Percentiles rank a stretch among this genome's conserved stretches.
These are phyloP conservation scores for Tillandsia leiboldiana DNA, from an alignment of 176 grass and related monocot genomes.

Conservation along the genomic window DNA sequence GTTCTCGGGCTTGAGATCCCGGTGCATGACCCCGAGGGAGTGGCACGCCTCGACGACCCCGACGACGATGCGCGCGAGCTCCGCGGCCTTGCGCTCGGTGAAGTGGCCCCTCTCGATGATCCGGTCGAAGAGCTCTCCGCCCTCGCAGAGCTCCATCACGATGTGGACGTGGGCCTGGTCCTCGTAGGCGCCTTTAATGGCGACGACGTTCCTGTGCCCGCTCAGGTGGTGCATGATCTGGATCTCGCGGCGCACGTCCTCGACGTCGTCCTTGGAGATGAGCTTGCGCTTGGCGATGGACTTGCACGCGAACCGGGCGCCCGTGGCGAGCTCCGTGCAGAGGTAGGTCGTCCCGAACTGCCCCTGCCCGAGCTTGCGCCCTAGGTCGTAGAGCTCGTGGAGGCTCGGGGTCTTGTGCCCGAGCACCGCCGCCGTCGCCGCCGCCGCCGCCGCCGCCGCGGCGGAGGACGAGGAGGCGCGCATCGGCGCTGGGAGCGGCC, in stretches of 20 bases:
- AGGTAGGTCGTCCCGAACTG: constrained; percentile 80
- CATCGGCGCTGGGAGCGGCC: background rate
- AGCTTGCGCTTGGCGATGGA: constrained; percentile 74
- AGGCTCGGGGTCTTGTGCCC: constrained; percentile 41
- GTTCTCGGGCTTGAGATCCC: constrained; percentile 73
- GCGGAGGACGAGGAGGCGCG: constrained; percentile 27
- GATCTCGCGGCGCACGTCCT: constrained; percentile 68
- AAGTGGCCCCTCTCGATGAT: constrained; percentile 44
- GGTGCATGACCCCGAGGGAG: constrained; percentile 60
- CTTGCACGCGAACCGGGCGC: constrained; percentile 36
- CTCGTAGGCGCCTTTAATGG: constrained; percentile 76
- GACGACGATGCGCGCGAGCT: constrained; percentile 51
- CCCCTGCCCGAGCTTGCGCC: constrained; percentile 62
- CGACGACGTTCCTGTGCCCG: constrained; percentile 43
- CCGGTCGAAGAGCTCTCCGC: constrained; percentile 25
- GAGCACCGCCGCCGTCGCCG: constrained; percentile 31
- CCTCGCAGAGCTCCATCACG: constrained; percentile 28
- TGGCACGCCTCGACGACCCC: constrained; percentile 73
- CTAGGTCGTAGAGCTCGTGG: constrained; percentile 45
- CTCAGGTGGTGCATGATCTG: constrained; percentile 76
- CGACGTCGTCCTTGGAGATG: constrained; percentile 41
- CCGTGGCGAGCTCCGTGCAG: constrained; percentile 37
- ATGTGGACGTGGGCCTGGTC: constrained; percentile 37
- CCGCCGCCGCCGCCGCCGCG: background rate
- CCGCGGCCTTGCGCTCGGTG: constrained; percentile 53